phyloP scores from a whole-genome alignment of 495 filamentous ascomycete genomes.

The Lophiotrema nucula region DNA sequence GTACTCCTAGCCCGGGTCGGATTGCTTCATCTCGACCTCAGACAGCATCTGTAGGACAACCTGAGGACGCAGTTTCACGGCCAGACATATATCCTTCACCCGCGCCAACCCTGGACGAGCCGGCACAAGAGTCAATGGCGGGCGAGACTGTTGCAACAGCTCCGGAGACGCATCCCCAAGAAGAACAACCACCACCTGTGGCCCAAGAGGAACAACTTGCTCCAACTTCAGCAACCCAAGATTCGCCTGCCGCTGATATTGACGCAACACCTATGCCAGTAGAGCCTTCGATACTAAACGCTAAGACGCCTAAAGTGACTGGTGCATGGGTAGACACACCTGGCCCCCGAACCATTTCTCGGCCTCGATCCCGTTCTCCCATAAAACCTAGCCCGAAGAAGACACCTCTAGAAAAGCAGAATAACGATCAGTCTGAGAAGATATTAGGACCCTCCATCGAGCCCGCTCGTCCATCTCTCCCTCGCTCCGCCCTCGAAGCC shows the following conservation, averaged over 20 bases:
- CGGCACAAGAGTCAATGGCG: too few species aligned
- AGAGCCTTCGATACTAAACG: slow-evolving; percentile 9
- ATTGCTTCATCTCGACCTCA: slow-evolving; percentile 5
- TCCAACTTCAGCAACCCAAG: too few species aligned
- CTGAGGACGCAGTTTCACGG: too few species aligned
- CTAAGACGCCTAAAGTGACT: slow-evolving; percentile 47
- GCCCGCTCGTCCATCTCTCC: slow-evolving; percentile 14
- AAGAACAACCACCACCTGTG: too few species aligned
- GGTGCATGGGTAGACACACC: slow-evolving; percentile 52
- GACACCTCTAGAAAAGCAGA: slow-evolving; percentile 6
- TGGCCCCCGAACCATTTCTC: slow-evolving; percentile 15
- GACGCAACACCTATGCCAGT: slow-evolving; percentile 27
- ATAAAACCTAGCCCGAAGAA: slow-evolving; percentile 24
- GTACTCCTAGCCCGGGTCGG: slow-evolving; percentile 40
- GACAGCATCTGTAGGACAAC: slow-evolving; percentile 19
- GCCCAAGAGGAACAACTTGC: too few species aligned
- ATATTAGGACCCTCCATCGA: background rate
- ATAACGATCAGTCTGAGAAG: background rate
- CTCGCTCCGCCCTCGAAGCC: slow-evolving; percentile 43
- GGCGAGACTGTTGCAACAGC: too few species aligned
- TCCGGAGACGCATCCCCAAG: too few species aligned
- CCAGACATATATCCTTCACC: too few species aligned
- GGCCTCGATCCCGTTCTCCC: slow-evolving; percentile 12
- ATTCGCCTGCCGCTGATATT: slow-evolving; percentile 5
- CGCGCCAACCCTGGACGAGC: too few species aligned